A percentile compares a stretch with the other conserved stretches of the same genome.
Evolutionary conservation across 768 basidiomycete genomes (phyloP).

Genomic region (Auricularia sp.): DNA sequence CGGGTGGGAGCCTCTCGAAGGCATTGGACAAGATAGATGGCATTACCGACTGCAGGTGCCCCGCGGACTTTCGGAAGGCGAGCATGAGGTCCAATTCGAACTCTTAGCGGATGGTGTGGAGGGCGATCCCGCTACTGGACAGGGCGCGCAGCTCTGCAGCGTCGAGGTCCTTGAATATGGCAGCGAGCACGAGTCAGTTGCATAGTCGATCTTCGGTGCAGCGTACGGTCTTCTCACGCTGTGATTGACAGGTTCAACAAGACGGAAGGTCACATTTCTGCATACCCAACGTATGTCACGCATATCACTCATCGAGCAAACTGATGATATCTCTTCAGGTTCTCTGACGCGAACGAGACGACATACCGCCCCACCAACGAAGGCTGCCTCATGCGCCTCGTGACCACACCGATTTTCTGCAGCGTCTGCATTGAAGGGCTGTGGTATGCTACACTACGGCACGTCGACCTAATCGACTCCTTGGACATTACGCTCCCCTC

Average conservation of each 20-base stretch:
- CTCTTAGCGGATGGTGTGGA: constrained; percentile 38
- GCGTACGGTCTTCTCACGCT: background rate
- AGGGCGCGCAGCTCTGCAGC: constrained; percentile 61
- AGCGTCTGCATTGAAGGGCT: constrained; percentile 63
- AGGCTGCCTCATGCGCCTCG: constrained; percentile 71
- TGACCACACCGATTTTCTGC: constrained; percentile 64
- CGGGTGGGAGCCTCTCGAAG: constrained; percentile 43
- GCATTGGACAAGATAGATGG: constrained; percentile 64
- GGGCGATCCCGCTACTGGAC: constrained; percentile 20
- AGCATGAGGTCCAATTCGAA: constrained; percentile 50
- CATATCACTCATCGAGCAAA: background rate
- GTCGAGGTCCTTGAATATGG: constrained; percentile 69
- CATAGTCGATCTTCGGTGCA: no score
- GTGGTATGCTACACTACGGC: constrained; percentile 54
- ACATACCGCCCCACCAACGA: constrained; percentile 76
- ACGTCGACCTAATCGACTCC: constrained; percentile 53
- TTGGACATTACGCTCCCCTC: constrained; percentile 21
- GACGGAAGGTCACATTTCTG: constrained; percentile 47
- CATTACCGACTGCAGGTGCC: constrained; percentile 53
- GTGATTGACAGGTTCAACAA: constrained; percentile 44
- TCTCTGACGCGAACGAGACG: constrained; percentile 51
- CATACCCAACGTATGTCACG: constrained; percentile 59
- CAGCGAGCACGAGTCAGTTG: constrained; percentile 43
- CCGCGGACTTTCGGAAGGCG: constrained; percentile 34
- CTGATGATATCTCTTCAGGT: constrained; percentile 29